These are phyloP conservation scores for Collybia nuda DNA, from an alignment of 768 basidiomycete species.

Conservation along the genomic window DNA sequence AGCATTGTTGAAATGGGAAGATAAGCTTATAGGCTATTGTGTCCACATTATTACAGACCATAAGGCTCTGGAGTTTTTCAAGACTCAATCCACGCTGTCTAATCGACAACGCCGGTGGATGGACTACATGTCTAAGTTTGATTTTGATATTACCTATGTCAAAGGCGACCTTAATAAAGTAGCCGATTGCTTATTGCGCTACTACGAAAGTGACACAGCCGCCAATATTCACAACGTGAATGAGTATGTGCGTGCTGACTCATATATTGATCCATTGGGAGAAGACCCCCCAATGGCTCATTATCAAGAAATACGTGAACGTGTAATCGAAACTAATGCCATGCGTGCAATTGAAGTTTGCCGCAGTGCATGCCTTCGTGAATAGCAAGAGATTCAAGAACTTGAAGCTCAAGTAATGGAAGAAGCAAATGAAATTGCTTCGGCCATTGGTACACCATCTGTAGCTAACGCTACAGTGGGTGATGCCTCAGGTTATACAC, in stretches of 20 bases:
- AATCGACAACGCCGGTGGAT: constrained; percentile 24
- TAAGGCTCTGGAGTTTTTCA: constrained; percentile 23
- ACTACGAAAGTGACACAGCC: constrained; percentile 24
- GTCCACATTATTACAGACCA: constrained; percentile 23
- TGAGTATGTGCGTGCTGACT: constrained; percentile 20
- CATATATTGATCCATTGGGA: constrained; percentile 13
- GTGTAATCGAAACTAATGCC: constrained; percentile 5
- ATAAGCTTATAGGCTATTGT: constrained; percentile 23
- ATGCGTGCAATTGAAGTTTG: constrained; percentile 2
- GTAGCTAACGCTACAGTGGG: not conserved
- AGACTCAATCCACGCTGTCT: constrained; percentile 16
- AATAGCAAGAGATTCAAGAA: constrained; percentile 7
- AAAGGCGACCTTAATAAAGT: constrained; percentile 24
- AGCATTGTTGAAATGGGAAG: constrained; percentile 28
- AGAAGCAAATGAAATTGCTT: not conserved
- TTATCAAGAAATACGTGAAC: constrained; percentile 12
- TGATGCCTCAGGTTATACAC: no score
- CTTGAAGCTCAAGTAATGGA: constrained; percentile 9
- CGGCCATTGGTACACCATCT: constrained; percentile 3
- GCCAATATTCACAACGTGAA: constrained; percentile 9
- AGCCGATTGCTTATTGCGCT: constrained; percentile 27
- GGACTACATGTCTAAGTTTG: constrained; percentile 26
- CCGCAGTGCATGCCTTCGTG: constrained; percentile 6
- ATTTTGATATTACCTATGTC: constrained; percentile 24
- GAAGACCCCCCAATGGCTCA: constrained; percentile 15